Base-by-base conservation (phyloP, 768 basidiomycete genomes). In the Mycena rebaudengoi region DNA sequence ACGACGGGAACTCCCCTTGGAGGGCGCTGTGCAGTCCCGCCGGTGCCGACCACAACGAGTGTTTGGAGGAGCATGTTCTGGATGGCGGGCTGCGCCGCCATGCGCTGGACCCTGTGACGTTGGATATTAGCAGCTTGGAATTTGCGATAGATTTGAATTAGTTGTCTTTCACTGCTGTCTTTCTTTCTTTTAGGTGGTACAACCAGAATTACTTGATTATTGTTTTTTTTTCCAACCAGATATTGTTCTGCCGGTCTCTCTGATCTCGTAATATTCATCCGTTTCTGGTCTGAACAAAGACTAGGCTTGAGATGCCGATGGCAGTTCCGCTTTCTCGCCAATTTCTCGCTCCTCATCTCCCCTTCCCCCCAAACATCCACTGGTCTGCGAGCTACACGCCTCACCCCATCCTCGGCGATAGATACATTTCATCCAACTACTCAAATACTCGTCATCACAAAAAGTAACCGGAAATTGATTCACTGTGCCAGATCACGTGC, bases 261-360 rank as follows among this genome's bases (percentile, higher is more conserved):
- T 49, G 48, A 49, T 33, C 48, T 49, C 48, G 29, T 49, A 49
- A 49, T 49, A 49, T 49, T 49, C 48, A 49, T 49, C 29, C 30
- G 48, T 49, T 49, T 49, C 29, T 49, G 48, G 48, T 49, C 48
- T 32, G 28, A 21, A 49, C 48, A 49, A n/a, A 49, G 48, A 49
- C 48, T 49, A 32, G 48, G 48, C 28, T 49, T 49, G 48, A 49
- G 48, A 49, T 49, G 48, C 48, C 48, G 30, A 49, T 49, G 29
- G n/a, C 33, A 49, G n/a, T 49, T 49, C 48, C 48, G 48, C 48
- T 49, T 49, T 33, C 48, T 32, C 48, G 30, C 48, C 48, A 49
- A 49, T 49, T 49, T 49, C 29, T 49, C 48, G 48, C 48, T 49
- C 48, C 48, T 52, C 33, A 52, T 52, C 50, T 52, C 50, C 50